Evolutionary conservation across 2,329 filamentous ascomycete species (phyloP), one percentile per base, ranked within the genome.

Genomic region (Coniochaeta sp.): DNA sequence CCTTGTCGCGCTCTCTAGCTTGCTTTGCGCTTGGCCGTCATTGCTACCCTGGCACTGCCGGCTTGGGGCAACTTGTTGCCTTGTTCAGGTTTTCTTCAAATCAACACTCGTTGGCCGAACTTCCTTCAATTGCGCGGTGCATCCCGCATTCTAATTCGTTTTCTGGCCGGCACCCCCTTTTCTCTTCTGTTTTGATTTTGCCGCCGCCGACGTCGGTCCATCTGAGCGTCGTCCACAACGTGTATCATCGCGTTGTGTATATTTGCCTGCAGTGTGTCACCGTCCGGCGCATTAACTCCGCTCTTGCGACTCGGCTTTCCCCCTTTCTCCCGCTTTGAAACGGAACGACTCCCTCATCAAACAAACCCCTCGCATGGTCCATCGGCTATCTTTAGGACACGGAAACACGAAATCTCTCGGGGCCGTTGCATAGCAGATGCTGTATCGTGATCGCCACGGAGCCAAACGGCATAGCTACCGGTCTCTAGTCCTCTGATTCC

Each of bases 391-490:
- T 48, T 38, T 51, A 47, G 50, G 40, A 26, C 40, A 20, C 50
- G 22, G 30, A 14, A 33, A 27, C 30, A 35, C 42, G 30, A 47
- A n/a, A n/a, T n/a, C 30, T 51, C 18, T 20, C 45, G 30, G 49
- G 49, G 16, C 40, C 42, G 9, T 32, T 51, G 50, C 50, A 51
- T 47, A 40, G 27, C 33, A 38, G 50, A 38, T 51, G 50, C 31
- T 35, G 47, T 51, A 48, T 48, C 35, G 42, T 42, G 30, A 26
- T 32, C 32, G 40, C 20, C 40, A 24, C 30, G 40, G 40, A 26
- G 31, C 50, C 42, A 51, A 28, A 48, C 42, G 50, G 50, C 50
- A 51, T 30, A 51, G 50, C 40, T 48, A 47, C 50, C 50, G 50
- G 48, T 35, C 18, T 35, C 31, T 35, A 42, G 24, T 46, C 46